These are phyloP conservation scores for Podospora tetraspora DNA, from an alignment of 495 filamentous ascomycete genomes.

Conservation along the genomic window DNA sequence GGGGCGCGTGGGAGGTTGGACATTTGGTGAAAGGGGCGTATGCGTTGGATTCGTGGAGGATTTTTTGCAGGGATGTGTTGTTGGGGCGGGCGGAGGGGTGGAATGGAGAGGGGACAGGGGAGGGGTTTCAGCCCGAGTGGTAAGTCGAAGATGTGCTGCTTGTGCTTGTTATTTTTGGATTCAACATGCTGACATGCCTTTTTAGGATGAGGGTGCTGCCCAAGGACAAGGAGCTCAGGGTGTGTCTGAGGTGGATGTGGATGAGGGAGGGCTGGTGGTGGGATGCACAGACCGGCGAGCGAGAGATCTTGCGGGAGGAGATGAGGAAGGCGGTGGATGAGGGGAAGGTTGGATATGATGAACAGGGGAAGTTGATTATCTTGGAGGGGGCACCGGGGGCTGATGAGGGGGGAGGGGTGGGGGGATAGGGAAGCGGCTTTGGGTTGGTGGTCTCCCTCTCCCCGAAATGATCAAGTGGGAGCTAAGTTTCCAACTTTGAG, in stretches of 20 bases:
- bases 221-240: conserved; percentile 80
- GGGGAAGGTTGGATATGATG: conserved; percentile 59
- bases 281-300: conserved; percentile 67
- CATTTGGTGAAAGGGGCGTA: conserved; percentile 86
- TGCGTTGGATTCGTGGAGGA: conserved; percentile 86
- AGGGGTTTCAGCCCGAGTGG: conserved; percentile 62
- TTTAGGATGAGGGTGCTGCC: conserved; percentile 70
- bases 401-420: background rate
- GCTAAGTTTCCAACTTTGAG: no score
- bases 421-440: background rate
- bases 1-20: conserved; percentile 69
- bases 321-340: conserved; percentile 53
- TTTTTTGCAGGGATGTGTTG: conserved; percentile 82
- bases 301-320: conserved; percentile 49
- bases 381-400: conserved; percentile 1
- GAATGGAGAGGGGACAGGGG: conserved; percentile 46
- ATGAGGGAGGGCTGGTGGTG: conserved; percentile 73
- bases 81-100: conserved; percentile 57
- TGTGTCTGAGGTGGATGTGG: conserved; percentile 89
- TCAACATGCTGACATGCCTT: background rate
- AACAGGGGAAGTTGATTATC: conserved; percentile 44
- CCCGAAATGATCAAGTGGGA: no score
- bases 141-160: background rate
- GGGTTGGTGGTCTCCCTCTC: background rate
- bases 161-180: no score